Conservation (phyloP, 306 rosid genomes). For the Trichosanthes truncata region DNA sequence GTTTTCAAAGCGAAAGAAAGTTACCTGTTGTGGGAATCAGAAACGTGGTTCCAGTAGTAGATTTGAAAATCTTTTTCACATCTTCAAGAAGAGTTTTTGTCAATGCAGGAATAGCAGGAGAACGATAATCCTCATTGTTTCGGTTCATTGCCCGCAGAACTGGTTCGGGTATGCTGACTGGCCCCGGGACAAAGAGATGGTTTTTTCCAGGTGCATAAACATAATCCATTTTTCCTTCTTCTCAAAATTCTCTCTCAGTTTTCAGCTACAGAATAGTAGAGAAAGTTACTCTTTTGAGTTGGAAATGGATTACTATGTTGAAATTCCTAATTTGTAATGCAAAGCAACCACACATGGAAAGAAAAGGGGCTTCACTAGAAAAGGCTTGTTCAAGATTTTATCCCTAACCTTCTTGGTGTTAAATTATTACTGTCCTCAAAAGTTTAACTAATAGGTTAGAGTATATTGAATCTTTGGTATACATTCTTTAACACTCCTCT, state of each 20-base stretch:
- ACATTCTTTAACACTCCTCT: neutral
- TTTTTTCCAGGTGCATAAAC: slow-evolving; percentile 80
- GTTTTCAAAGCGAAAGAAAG: neutral
- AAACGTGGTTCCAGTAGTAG: slow-evolving; percentile 83
- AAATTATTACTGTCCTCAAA: too few species aligned
- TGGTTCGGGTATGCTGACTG: slow-evolving; percentile 86
- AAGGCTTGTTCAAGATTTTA: neutral
- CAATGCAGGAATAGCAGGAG: slow-evolving; percentile 92
- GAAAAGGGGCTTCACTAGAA: neutral
- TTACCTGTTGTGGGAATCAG: slow-evolving; percentile 93
- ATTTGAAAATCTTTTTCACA: slow-evolving; percentile 89
- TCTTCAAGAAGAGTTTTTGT: slow-evolving; percentile 83
- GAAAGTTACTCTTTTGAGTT: neutral
- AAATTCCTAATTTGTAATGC: neutral
- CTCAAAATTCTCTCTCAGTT: slow-evolving; percentile 21
- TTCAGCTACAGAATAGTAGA: slow-evolving; percentile 14
- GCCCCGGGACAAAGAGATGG: slow-evolving; percentile 99
- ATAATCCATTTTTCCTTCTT: slow-evolving; percentile 56
- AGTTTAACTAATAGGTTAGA: too few species aligned
- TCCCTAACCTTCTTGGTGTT: too few species aligned
- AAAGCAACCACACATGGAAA: neutral
- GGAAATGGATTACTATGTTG: neutral
- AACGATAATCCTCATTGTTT: slow-evolving; percentile 96
- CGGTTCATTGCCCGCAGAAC: slow-evolving; percentile 88
- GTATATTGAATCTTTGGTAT: too few species aligned